Conservation (phyloP, 1,284 basidiomycete genomes). For the Ganoderma leucocontextum region DNA sequence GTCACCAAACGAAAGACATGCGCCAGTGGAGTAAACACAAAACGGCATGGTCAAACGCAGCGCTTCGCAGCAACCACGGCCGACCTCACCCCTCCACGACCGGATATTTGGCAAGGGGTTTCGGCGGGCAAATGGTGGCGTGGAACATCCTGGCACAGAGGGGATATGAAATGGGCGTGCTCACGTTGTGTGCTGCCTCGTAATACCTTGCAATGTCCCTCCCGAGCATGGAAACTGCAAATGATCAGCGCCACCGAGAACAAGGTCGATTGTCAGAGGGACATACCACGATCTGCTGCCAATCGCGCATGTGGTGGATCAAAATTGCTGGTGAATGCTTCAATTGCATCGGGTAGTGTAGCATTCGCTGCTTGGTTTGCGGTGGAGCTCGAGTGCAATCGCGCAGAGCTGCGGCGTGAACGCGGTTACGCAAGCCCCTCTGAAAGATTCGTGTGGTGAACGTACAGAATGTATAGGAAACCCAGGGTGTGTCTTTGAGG, state of each 20-base stretch:
- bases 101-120: too few species aligned
- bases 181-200: conserved; percentile 37
- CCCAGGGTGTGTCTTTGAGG: conserved; percentile 65
- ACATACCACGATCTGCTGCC: conserved; percentile 73
- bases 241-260: conserved; percentile 16
- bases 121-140: neutral
- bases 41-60: too few species aligned
- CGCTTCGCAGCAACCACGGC: too few species aligned
- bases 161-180: conserved; percentile 3
- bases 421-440: conserved; percentile 5
- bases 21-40: too few species aligned
- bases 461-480: conserved; percentile 75
- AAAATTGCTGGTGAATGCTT: conserved; percentile 65
- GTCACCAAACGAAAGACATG: too few species aligned
- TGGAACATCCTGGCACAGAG: too few species aligned
- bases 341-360: conserved; percentile 47
- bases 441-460: conserved; percentile 27
- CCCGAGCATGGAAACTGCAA: conserved; percentile 45
- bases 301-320: conserved; percentile 65
- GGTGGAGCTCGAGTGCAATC: conserved; percentile 47
- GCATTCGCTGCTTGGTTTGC: conserved; percentile 7
- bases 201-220: conserved; percentile 43
- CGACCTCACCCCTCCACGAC: too few species aligned
- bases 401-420: conserved; percentile 55
- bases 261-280: neutral